phyloP scores from a whole-genome alignment of 163 green algal species.

The Coccomyxa subellipsoidea region DNA sequence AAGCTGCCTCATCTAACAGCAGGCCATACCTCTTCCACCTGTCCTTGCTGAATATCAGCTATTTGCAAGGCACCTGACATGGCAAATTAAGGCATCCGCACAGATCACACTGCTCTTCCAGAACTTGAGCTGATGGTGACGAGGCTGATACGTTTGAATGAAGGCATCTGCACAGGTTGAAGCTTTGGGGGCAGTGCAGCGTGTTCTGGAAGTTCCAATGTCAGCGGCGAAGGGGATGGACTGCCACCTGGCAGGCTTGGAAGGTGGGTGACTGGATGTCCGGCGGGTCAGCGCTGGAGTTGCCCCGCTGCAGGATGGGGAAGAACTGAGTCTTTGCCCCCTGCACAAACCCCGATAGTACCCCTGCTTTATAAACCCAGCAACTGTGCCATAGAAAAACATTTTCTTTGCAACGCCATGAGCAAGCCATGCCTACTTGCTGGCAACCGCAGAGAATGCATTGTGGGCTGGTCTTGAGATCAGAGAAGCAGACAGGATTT shows the following conservation, averaged over 20 bases:
- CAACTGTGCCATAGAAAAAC: not conserved
- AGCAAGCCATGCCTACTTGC: not conserved
- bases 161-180: too few relatives aligned
- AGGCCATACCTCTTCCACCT: too few relatives aligned
- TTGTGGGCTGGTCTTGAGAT: not conserved
- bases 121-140: too few relatives aligned
- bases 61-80: too few relatives aligned
- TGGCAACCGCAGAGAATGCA: not conserved
- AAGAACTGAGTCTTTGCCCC: not conserved
- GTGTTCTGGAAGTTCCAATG: not conserved
- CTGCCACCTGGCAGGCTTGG: conserved; percentile 3
- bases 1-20: too few relatives aligned
- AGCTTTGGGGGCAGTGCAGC: too few relatives aligned
- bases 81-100: too few relatives aligned
- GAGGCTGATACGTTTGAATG: too few relatives aligned
- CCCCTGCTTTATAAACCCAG: not conserved
- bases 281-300: conserved; percentile 13
- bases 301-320: conserved; percentile 9
- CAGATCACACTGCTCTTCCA: too few relatives aligned
- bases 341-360: not conserved
- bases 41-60: too few relatives aligned
- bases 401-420: not conserved
- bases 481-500: too few relatives aligned
- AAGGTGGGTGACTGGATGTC: conserved; percentile 17
- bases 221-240: not conserved